These are phyloP conservation scores for Akebia trifoliata DNA, from an alignment of 164 flowering plant genomes.

Conservation along the genomic window DNA sequence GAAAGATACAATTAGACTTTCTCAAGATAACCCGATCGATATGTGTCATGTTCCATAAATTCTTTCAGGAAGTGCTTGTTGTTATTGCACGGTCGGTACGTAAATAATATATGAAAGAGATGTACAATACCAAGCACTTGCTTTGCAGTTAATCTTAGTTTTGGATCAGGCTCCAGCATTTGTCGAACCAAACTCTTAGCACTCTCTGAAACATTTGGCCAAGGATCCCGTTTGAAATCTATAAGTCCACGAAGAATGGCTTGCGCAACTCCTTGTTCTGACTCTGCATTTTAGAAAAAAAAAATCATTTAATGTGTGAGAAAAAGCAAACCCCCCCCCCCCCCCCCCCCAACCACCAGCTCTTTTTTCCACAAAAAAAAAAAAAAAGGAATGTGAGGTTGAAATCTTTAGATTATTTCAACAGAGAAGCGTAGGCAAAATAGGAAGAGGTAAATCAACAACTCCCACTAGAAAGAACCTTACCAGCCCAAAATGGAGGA, in stretches of 20 bases:
- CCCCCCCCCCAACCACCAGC: no score
- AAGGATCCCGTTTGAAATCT: slow-evolving; percentile 91
- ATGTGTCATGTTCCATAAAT: no score
- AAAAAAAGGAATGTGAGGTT: not conserved
- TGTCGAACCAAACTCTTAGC: slow-evolving; percentile 83
- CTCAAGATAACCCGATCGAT: no score
- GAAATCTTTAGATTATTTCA: no score
- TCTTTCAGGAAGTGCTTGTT: not conserved
- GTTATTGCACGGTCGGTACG: not conserved
- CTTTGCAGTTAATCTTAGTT: slow-evolving; percentile 77
- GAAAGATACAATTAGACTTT: not conserved
- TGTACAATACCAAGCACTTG: slow-evolving; percentile 77
- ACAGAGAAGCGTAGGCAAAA: no score
- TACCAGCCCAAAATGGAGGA: slow-evolving; percentile 99
- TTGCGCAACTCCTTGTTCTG: slow-evolving; percentile 97
- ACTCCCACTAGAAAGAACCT: slow-evolving; percentile 6
- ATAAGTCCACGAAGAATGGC: slow-evolving; percentile 89
- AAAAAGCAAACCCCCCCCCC: no score
- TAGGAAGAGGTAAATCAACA: not conserved
- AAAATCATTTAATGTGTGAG: slow-evolving; percentile 9
- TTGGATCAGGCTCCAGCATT: slow-evolving; percentile 93
- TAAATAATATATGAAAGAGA: slow-evolving; percentile 14
- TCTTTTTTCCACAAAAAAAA: no score
- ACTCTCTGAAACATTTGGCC: slow-evolving; percentile 88
- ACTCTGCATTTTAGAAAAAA: slow-evolving; percentile 45